phyloP scores from a whole-genome alignment of 208 protist genomes.

The Entamoeba dispar region DNA sequence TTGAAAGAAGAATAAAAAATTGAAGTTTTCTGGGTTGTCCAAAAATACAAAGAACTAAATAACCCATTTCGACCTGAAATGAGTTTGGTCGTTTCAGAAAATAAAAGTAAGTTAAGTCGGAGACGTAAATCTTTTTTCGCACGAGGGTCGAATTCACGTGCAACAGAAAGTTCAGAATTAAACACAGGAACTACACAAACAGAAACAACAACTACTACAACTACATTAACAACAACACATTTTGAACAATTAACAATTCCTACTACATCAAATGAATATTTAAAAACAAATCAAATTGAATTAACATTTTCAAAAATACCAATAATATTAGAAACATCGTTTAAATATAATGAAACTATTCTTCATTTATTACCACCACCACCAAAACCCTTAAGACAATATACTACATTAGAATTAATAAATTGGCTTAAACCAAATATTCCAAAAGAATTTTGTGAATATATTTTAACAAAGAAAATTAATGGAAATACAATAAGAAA shows the following conservation, averaged over 20 bases:
- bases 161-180: neutral
- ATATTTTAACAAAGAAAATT: neutral
- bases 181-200: neutral
- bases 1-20: too few relatives aligned
- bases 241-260: neutral
- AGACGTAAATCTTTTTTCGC: too few relatives aligned
- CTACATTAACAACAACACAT: neutral
- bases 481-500: neutral
- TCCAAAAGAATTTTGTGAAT: neutral
- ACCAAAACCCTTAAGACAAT: neutral
- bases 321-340: neutral
- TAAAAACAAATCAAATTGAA: neutral
- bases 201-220: neutral
- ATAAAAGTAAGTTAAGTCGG: too few relatives aligned
- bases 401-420: neutral
- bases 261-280: neutral
- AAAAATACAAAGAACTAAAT: too few relatives aligned
- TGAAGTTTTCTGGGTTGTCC: too few relatives aligned
- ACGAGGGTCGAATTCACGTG: too few relatives aligned
- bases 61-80: too few relatives aligned
- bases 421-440: neutral
- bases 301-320: neutral
- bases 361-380: neutral
- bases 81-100: too few relatives aligned
- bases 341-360: neutral